Percentiles rank a stretch among this genome's conserved stretches.
These are phyloP conservation scores for Anthostomella pinea DNA, from an alignment of 2,329 filamentous ascomycete species.

Conservation along the genomic window DNA sequence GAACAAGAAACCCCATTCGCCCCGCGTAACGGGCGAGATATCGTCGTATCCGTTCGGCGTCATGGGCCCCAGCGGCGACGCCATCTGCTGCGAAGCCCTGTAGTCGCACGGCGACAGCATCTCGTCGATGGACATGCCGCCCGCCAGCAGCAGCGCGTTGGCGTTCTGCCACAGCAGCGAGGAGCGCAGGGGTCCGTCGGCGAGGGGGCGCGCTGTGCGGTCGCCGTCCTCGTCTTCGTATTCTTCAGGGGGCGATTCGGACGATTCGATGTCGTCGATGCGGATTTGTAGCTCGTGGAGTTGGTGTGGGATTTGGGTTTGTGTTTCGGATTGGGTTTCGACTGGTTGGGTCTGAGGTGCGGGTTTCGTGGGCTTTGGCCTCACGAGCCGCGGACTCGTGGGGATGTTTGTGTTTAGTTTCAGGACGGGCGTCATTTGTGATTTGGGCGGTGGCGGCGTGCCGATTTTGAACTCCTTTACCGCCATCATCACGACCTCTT, in stretches of 20 bases:
- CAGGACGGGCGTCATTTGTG: constrained; percentile 23
- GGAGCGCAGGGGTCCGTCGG: constrained; percentile 14
- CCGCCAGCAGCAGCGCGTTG: constrained; percentile 9
- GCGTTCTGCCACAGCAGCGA: constrained; percentile 18
- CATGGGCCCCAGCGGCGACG: constrained; percentile 41
- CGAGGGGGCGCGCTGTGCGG: constrained; percentile 29
- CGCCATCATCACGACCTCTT: constrained; percentile 11
- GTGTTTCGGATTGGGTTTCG: background rate
- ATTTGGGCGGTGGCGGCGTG: constrained; percentile 15
- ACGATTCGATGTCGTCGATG: constrained; percentile 12
- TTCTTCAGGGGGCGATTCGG: constrained; percentile 33
- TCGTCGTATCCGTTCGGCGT: constrained; percentile 61
- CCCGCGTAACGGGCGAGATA: constrained; percentile 59
- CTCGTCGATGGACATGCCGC: constrained; percentile 42
- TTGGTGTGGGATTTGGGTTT: background rate
- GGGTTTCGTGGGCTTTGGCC: constrained; percentile 20
- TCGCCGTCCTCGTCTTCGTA: constrained; percentile 29
- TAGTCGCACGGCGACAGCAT: constrained; percentile 31
- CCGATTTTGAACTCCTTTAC: no score
- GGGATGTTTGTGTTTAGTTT: constrained; percentile 27
- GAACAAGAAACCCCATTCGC: constrained; percentile 63
- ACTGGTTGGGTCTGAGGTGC: background rate
- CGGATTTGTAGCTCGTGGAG: constrained; percentile 19
- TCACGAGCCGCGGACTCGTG: constrained; percentile 19
- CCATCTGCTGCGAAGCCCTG: constrained; percentile 10